Evolutionary conservation across 495 filamentous ascomycete genomes (phyloP).

Genomic region (Amorphotheca resinae): DNA sequence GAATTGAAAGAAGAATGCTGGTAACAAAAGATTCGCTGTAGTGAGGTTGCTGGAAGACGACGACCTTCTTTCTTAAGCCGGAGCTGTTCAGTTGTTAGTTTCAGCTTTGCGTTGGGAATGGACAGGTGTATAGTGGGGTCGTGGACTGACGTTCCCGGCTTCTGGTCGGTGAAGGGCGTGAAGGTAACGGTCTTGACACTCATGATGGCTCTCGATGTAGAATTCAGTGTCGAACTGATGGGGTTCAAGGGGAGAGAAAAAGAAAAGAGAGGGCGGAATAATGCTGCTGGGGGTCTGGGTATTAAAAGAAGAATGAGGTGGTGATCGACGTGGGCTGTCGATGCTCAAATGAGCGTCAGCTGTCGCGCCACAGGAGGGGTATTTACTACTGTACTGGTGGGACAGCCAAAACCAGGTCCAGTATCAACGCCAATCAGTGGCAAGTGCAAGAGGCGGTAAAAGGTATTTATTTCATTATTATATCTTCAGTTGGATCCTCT

Average conservation of each 20-base stretch:
- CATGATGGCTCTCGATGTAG: constrained; percentile 10
- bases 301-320: constrained; percentile 12
- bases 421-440: neutral
- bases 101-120: constrained; percentile 22
- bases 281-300: constrained; percentile 8
- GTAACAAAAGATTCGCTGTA: constrained; percentile 95
- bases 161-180: constrained; percentile 83
- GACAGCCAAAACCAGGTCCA: constrained; percentile 1
- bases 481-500: constrained; percentile 1
- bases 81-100: constrained; percentile 46
- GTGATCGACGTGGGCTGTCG: constrained; percentile 11
- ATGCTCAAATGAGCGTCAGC: too few species aligned
- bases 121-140: constrained; percentile 20
- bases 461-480: constrained; percentile 10
- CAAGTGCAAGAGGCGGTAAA: constrained; percentile 1
- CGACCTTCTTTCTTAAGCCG: constrained; percentile 96
- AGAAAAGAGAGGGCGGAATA: constrained; percentile 13
- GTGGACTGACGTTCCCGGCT: constrained; percentile 88
- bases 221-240: constrained; percentile 1
- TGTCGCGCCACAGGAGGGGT: too few species aligned
- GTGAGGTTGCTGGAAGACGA: constrained; percentile 86
- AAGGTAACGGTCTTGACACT: constrained; percentile 63
- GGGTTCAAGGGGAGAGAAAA: neutral
- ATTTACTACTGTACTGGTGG: too few species aligned
- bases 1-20: constrained; percentile 88